phyloP scores from a whole-genome alignment of 805 yeast genomes.

The Hagleromyces aurorensis region DNA sequence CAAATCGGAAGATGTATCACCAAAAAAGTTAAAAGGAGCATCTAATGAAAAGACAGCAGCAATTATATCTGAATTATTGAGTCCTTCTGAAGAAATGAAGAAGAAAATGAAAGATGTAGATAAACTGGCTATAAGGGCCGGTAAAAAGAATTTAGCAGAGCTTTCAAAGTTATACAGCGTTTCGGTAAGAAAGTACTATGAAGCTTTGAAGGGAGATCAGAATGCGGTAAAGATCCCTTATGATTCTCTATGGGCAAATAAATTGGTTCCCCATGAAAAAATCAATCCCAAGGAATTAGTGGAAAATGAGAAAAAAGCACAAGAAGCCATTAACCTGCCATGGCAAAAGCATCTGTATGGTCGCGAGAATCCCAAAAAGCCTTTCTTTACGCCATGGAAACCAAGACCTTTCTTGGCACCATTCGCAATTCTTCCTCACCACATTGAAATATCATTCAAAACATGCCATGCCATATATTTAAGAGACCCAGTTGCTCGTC shows the following conservation, averaged over 20 bases:
- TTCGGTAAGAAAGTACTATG: slow-evolving; percentile 26
- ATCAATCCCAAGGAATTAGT: slow-evolving; percentile 37
- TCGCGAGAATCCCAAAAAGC: slow-evolving; percentile 63
- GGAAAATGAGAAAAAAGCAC: slow-evolving; percentile 44
- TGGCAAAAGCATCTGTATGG: slow-evolving; percentile 80
- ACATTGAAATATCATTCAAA: slow-evolving; percentile 79
- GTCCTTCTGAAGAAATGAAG: slow-evolving; percentile 18
- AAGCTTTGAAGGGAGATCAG: slow-evolving; percentile 18
- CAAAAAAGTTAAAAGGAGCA: slow-evolving; percentile 7
- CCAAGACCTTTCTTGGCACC: slow-evolving; percentile 92
- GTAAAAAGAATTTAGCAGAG: slow-evolving; percentile 21
- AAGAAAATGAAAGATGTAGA: slow-evolving; percentile 18
- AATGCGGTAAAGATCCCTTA: slow-evolving; percentile 31
- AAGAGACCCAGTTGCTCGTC: slow-evolving; percentile 95
- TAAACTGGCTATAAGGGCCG: slow-evolving; percentile 21
- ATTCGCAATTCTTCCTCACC: slow-evolving; percentile 86
- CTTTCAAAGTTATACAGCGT: slow-evolving; percentile 19
- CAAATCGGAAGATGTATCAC: slow-evolving; percentile 16
- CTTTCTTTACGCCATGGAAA: slow-evolving; percentile 94
- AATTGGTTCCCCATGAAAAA: slow-evolving; percentile 36
- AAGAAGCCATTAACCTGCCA: slow-evolving; percentile 50
- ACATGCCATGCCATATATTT: slow-evolving; percentile 96
- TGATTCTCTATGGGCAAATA: slow-evolving; percentile 45
- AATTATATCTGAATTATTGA: slow-evolving; percentile 12
- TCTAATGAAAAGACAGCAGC: slow-evolving; percentile 9